phyloP scores from a whole-genome alignment of 2,329 filamentous ascomycete species.

The Aspergillus pseudoterreus region DNA sequence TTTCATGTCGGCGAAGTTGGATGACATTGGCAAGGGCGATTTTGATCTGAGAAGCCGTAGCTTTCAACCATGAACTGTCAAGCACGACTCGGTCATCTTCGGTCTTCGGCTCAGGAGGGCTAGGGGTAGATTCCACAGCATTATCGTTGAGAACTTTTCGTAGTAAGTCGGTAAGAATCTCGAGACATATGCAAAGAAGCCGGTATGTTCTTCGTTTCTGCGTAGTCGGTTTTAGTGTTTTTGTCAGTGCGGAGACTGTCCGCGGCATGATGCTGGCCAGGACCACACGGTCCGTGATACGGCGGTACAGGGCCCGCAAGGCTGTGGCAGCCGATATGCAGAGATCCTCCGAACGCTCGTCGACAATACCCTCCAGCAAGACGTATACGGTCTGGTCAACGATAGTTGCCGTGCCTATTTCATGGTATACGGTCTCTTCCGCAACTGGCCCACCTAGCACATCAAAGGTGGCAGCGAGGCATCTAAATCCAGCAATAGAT shows the following conservation, averaged over 20 bases:
- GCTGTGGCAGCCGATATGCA: conserved; percentile 67
- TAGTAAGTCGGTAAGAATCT: conserved; percentile 51
- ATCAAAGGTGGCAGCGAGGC: conserved; percentile 63
- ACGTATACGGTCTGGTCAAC: conserved; percentile 80
- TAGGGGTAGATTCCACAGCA: conserved; percentile 19
- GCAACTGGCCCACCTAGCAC: conserved; percentile 51
- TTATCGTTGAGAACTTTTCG: conserved; percentile 46
- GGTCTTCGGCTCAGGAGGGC: conserved; percentile 18
- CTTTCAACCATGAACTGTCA: conserved; percentile 67
- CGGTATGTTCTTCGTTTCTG: conserved; percentile 57
- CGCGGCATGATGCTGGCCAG: conserved; percentile 84
- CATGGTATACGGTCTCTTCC: conserved; percentile 43
- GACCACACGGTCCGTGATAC: conserved; percentile 68
- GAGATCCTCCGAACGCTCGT: conserved; percentile 62
- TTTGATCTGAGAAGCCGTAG: conserved; percentile 76
- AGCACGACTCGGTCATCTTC: conserved; percentile 38
- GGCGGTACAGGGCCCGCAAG: conserved; percentile 58
- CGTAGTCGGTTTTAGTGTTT: conserved; percentile 67
- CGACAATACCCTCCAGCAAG: conserved; percentile 68
- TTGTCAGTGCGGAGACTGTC: conserved; percentile 76
- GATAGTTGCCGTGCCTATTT: conserved; percentile 64
- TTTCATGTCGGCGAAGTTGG: conserved; percentile 68
- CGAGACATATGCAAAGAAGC: conserved; percentile 62
- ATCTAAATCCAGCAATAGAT: conserved; percentile 64
- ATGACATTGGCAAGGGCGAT: conserved; percentile 74